These are phyloP conservation scores for Boletus reticuloceps DNA, from an alignment of 768 basidiomycete species.

Conservation along the genomic window DNA sequence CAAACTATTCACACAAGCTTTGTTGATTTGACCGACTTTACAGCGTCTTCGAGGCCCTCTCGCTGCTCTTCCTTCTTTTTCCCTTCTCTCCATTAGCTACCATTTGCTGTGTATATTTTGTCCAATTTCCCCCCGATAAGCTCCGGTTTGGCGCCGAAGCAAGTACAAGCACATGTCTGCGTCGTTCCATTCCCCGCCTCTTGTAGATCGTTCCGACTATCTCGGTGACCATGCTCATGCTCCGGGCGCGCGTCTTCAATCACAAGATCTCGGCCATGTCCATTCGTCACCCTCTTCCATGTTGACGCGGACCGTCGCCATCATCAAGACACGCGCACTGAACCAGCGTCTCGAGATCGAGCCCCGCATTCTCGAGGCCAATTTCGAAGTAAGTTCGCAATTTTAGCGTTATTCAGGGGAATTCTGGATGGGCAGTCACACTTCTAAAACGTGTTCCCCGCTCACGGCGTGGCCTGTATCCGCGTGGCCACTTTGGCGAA, in stretches of 20 bases:
- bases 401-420: conserved; percentile 5
- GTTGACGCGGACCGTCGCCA: conserved; percentile 68
- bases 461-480: not conserved
- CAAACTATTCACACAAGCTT: conserved; percentile 8
- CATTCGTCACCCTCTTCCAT: conserved; percentile 11
- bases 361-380: conserved; percentile 71
- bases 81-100: conserved; percentile 8
- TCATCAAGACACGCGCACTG: conserved; percentile 81
- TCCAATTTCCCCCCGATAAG: not conserved
- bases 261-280: conserved; percentile 2
- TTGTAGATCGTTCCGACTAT: conserved; percentile 15
- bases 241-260: not conserved
- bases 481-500: conserved; percentile 10
- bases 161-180: conserved; percentile 19
- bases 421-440: not conserved
- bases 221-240: conserved; percentile 4
- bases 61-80: conserved; percentile 14
- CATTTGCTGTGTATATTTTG: conserved; percentile 22
- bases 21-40: conserved; percentile 12
- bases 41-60: conserved; percentile 2
- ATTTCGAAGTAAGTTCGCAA: conserved; percentile 64
- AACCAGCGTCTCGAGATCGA: conserved; percentile 77
- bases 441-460: conserved; percentile 2
- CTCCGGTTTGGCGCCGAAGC: conserved; percentile 3
- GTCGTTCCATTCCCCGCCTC: conserved; percentile 11